A percentile compares a stretch with the other conserved stretches of the same genome.
These are phyloP conservation scores for Oryza officinalis DNA, from an alignment of 176 grass and related monocot genomes.

Conservation along the genomic window DNA sequence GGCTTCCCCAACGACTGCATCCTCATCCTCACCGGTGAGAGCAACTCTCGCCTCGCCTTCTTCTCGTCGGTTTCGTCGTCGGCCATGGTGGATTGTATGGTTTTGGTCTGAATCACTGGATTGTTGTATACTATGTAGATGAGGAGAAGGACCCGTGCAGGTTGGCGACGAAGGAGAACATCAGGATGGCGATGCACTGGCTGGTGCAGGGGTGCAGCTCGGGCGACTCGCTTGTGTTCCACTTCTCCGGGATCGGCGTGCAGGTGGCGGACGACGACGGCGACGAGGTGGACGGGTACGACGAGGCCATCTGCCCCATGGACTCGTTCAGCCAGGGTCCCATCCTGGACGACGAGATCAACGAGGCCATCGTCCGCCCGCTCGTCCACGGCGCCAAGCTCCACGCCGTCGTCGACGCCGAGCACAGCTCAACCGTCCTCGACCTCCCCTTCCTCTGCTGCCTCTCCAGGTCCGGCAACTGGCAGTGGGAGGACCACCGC, in stretches of 20 bases:
- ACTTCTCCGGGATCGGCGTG: constrained; percentile 77
- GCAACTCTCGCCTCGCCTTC: neutral
- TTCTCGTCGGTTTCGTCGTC: too few relatives aligned
- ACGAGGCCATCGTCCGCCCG: constrained; percentile 72
- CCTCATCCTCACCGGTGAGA: constrained; percentile 59
- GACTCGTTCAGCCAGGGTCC: constrained; percentile 64
- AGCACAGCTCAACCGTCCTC: constrained; percentile 80
- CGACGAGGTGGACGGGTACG: constrained; percentile 80
- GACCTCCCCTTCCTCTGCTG: constrained; percentile 78
- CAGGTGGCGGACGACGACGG: constrained; percentile 71
- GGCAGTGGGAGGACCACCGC: constrained; percentile 44
- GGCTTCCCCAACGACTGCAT: constrained; percentile 65
- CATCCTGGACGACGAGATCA: constrained; percentile 93
- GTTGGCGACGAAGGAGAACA: constrained; percentile 76
- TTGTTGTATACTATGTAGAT: constrained; percentile 16
- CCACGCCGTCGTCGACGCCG: constrained; percentile 81
- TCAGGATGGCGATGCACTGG: constrained; percentile 84
- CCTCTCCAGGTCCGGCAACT: constrained; percentile 40
- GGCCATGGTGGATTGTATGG: too few relatives aligned
- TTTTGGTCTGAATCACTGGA: neutral
- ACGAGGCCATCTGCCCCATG: constrained; percentile 87
- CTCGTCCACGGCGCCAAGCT: constrained; percentile 64
- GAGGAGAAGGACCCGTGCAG: constrained; percentile 57
- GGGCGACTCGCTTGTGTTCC: constrained; percentile 91
- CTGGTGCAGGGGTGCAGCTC: constrained; percentile 67